Conservation (phyloP, 805 yeast genomes). For the Candida vaughaniae region DNA sequence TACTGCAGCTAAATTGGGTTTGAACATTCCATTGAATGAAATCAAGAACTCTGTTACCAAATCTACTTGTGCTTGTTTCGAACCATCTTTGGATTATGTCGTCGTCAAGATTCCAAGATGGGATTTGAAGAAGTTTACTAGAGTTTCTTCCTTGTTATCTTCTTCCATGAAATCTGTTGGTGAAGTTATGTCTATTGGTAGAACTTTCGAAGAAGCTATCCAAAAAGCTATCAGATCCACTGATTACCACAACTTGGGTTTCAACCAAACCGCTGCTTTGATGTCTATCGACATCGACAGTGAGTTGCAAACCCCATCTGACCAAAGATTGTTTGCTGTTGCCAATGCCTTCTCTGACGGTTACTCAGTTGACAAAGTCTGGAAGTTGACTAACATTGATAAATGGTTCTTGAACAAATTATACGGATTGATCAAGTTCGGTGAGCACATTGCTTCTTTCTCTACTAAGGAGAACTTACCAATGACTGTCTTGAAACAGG, state of each 20-base stretch:
- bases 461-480: slow-evolving; percentile 66
- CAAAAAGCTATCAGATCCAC: slow-evolving; percentile 97
- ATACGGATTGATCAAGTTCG: slow-evolving; percentile 69
- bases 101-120: slow-evolving; percentile 98
- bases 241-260: slow-evolving; percentile 94
- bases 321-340: slow-evolving; percentile 92
- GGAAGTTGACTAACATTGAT: slow-evolving; percentile 89
- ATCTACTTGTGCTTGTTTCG: slow-evolving; percentile 94
- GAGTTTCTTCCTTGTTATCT: slow-evolving; percentile 83
- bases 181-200: slow-evolving; percentile 98
- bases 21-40: slow-evolving; percentile 88
- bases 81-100: slow-evolving; percentile 94
- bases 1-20: slow-evolving; percentile 96
- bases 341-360: slow-evolving; percentile 92
- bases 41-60: slow-evolving; percentile 93
- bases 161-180: slow-evolving; percentile 99
- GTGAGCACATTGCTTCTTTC: slow-evolving; percentile 55
- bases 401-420: slow-evolving; percentile 94
- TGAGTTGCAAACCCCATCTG: slow-evolving; percentile 96
- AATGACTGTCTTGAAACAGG: slow-evolving; percentile 63
- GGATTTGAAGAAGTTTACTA: slow-evolving; percentile 94
- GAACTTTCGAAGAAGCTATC: slow-evolving; percentile 95
- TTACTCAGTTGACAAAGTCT: slow-evolving; percentile 88
- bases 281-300: slow-evolving; percentile 90
- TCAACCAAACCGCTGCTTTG: slow-evolving; percentile 78